Evolutionary conservation across 2,329 filamentous ascomycete genomes (phyloP), one percentile per base, ranked within the genome.

Genomic region (Alternaria rosae): DNA sequence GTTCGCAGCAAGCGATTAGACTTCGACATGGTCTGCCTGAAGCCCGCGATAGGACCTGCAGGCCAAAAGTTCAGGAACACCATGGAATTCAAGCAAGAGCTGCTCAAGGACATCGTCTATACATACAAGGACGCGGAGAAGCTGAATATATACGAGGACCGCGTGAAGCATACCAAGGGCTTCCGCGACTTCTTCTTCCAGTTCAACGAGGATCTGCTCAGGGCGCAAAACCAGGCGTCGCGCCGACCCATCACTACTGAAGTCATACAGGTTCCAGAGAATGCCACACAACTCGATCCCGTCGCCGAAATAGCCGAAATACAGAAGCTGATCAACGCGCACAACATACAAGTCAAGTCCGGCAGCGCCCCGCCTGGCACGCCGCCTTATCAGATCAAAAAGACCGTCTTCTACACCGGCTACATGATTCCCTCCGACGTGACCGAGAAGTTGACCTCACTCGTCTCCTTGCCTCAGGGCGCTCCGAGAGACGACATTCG

Each of bases 71-170:
- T 98, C 76, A 78, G 82, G 54, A 92, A 85, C 73, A 99, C 95
- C 4, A 95, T 97, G 89, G 82, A 88, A 25, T 99, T 97, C 85
- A 99, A 99, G 82, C 92, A 97, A 76, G 84, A 88, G 41, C 92
- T 97, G 71, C 86, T 99, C 26, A 86, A 88, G 65, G 87, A 91
- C 23, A 82, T 98, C 56, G 87, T 97, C 81, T 89, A 93, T 80
- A 98, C 94, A 26, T 98, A 98, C 81, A 87, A 85, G 64, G 79
- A 88, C 43, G 93, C 94, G 4, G 87, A 90, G n/a, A 93, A 97
- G 72, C 90, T 98, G 57, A 88, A 85, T 38, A 82, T 90, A 35
- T 90, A 90, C 70, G 88, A 90, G 71, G 88, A 90, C 71, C 83
- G 87, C 30, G 80, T 83, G 17, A 88, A 86, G 72, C 87, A 89